Conservation (phyloP, 208 protist genomes). For the Leishmania martiniquensis region DNA sequence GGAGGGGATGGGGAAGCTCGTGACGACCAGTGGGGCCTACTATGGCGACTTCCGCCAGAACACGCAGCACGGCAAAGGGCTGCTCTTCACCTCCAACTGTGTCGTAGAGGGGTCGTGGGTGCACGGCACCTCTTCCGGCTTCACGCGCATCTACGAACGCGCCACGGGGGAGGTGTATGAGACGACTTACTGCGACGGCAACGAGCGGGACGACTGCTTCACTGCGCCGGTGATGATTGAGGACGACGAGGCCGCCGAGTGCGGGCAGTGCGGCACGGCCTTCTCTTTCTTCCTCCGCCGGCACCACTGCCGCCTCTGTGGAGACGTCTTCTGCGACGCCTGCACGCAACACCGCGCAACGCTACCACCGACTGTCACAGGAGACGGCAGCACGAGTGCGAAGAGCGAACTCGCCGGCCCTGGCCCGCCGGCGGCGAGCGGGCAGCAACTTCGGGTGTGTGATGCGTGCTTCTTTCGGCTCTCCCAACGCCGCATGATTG, state of each 20-base stretch:
- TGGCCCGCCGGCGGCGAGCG: not conserved
- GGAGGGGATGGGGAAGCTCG: slow-evolving; percentile 70
- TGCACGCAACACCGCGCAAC: slow-evolving; percentile 76
- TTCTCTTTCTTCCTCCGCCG: slow-evolving; percentile 89
- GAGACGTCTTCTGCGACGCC: slow-evolving; percentile 88
- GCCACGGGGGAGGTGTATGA: slow-evolving; percentile 63
- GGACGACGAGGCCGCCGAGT: slow-evolving; percentile 61
- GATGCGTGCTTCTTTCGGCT: slow-evolving; percentile 71
- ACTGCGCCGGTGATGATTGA: slow-evolving; percentile 61
- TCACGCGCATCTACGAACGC: slow-evolving; percentile 60
- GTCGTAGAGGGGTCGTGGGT: slow-evolving; percentile 67
- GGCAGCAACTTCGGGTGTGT: slow-evolving; percentile 66
- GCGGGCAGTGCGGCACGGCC: slow-evolving; percentile 68
- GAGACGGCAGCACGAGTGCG: slow-evolving; percentile 15
- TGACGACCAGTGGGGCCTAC: slow-evolving; percentile 57
- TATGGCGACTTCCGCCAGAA: slow-evolving; percentile 70
- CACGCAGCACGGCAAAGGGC: slow-evolving; percentile 68
- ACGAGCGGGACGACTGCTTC: slow-evolving; percentile 90
- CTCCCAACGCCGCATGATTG: slow-evolving; percentile 73
- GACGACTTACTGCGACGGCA: slow-evolving; percentile 72
- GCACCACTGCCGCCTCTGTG: slow-evolving; percentile 95
- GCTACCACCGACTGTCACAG: slow-evolving; percentile 70
- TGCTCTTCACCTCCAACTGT: slow-evolving; percentile 41
- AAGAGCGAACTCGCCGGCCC: slow-evolving; percentile 15
- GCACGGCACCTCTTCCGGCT: slow-evolving; percentile 49